Base-by-base conservation (phyloP, 768 basidiomycete species). In the Suillus spraguei region DNA sequence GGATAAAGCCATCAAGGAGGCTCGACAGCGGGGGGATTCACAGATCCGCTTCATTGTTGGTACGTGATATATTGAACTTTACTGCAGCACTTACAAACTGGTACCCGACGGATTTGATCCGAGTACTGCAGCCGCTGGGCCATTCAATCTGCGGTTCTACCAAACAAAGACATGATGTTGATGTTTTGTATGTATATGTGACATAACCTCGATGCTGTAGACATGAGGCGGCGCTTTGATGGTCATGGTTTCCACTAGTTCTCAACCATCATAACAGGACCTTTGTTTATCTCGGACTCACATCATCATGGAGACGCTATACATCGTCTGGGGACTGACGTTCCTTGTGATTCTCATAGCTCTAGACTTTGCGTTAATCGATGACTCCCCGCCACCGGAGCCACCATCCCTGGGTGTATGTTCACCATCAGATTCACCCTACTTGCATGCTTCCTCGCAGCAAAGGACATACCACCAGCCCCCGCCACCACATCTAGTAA, bases 31-130 rank as follows among this genome's bases (percentile, higher is more conserved):
- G 39, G 91, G 91, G 3, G 83, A 89, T 63, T 67, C 78, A 7
- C 84, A 92, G 69, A 72, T 98, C 8, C 82, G 85, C 63, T 76
- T 98, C 63, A 97, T 99, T 66, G 95, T 97, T 62, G 95, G 95
- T 86, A 60, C 68, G 88, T 82, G 4, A 32, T 41, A 33, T 8
- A 44, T 42, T 38, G 35, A 32, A 36, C 44, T 16, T 46, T 52
- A 41, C n/a, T n/a, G n/a, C n/a, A 42, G 32, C 53, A 41, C 33
- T n/a, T n/a, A n/a, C n/a, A n/a, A n/a, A n/a, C n/a, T n/a, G n/a
- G n/a, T n/a, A n/a, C n/a, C n/a, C n/a, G n/a, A n/a, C n/a, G n/a
- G n/a, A 39, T 11, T 16, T 56, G 24, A 53, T n/a, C 11, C 5
- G 17, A 56, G 24, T 24, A 2, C 9, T 39, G 2, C 52, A 33